phyloP scores from a whole-genome alignment of 179 eudicot genomes.

The Silene noctiflora region DNA sequence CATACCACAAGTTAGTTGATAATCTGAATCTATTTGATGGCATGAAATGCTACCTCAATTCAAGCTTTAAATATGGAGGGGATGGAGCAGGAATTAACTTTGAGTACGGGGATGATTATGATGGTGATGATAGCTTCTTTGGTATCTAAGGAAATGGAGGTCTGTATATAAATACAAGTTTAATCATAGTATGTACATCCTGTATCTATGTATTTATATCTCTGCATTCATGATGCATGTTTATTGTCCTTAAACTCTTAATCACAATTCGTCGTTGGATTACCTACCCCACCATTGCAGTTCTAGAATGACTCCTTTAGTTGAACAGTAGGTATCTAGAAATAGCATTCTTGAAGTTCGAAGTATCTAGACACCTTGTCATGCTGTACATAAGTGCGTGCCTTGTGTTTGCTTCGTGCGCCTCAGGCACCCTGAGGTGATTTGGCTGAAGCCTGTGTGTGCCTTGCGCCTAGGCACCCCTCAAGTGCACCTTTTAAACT shows the following conservation, averaged over 20 bases:
- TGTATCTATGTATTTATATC: conserved; percentile 27
- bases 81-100: conserved; percentile 38
- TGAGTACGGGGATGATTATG: conserved; percentile 57
- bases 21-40: conserved; percentile 86
- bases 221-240: conserved; percentile 21
- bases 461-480: no score
- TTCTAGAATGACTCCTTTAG: background rate
- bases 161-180: conserved; percentile 11
- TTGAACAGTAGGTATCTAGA: background rate
- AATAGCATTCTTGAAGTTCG: background rate
- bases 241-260: conserved; percentile 11
- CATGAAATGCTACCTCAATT: conserved; percentile 83
- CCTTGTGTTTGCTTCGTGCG: no score
- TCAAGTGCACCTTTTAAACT: no score
- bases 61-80: conserved; percentile 61
- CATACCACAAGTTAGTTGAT: conserved; percentile 95
- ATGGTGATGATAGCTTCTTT: conserved; percentile 54
- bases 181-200: conserved; percentile 33
- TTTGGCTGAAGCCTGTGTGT: no score
- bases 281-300: background rate
- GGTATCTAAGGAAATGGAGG: conserved; percentile 22
- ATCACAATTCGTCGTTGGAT: conserved; percentile 1
- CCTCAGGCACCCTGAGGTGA: no score
- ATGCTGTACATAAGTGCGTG: no score
- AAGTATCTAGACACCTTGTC: no score